phyloP scores from a whole-genome alignment of 768 basidiomycete genomes.

The Rhizopogon vesiculosus region DNA sequence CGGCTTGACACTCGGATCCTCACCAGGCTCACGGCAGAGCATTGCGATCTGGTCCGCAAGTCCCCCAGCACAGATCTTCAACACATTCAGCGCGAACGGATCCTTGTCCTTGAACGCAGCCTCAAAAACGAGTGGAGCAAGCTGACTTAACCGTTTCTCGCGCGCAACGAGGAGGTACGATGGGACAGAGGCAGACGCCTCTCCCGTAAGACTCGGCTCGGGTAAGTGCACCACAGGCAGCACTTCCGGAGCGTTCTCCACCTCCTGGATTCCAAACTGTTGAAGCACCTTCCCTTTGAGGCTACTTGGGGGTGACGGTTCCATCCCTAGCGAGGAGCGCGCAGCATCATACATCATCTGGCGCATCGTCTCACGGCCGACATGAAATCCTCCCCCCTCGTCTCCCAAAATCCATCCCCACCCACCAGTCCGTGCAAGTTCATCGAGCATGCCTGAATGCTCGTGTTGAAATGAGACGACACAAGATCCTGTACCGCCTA shows the following conservation, averaged over 20 bases:
- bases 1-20: slow-evolving; percentile 26
- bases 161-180: slow-evolving; percentile 34
- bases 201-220: slow-evolving; percentile 37
- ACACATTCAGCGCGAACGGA: slow-evolving; percentile 55
- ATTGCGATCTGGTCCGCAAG: slow-evolving; percentile 59
- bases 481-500: slow-evolving; percentile 81
- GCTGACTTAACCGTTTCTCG: slow-evolving; percentile 72
- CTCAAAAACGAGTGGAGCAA: slow-evolving; percentile 72
- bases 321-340: slow-evolving; percentile 33
- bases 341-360: slow-evolving; percentile 59
- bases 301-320: slow-evolving; percentile 12
- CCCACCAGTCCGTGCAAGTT: slow-evolving; percentile 69
- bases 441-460: slow-evolving; percentile 38
- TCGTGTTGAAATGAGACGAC: slow-evolving; percentile 58
- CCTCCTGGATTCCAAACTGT: slow-evolving; percentile 48
- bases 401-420: slow-evolving; percentile 87
- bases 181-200: slow-evolving; percentile 17
- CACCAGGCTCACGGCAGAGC: slow-evolving; percentile 35
- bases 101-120: slow-evolving; percentile 71
- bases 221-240: slow-evolving; percentile 60
- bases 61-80: slow-evolving; percentile 44
- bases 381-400: slow-evolving; percentile 78
- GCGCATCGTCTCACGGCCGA: slow-evolving; percentile 73
- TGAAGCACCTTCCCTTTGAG: slow-evolving; percentile 47
- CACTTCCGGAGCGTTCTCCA: slow-evolving; percentile 50